Conservation (phyloP, 2,329 filamentous ascomycete genomes). For the Akanthomyces uredinophilus region DNA sequence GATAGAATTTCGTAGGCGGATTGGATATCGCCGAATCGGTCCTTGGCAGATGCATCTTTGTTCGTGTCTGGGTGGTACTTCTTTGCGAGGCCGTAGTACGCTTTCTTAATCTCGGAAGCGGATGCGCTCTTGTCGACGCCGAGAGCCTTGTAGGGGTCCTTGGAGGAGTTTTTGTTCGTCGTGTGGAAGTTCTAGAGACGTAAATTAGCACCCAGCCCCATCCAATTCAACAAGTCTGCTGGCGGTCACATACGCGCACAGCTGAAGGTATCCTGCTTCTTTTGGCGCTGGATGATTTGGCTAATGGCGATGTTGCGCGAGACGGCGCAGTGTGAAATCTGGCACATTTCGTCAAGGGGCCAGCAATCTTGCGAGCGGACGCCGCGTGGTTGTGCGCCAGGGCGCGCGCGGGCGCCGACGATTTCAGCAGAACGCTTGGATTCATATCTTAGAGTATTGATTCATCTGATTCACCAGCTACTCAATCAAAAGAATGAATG, state of each 20-base stretch:
- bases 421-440: constrained; percentile 42
- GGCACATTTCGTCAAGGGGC: constrained; percentile 35
- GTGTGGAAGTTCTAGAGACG: constrained; percentile 53
- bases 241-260: constrained; percentile 25
- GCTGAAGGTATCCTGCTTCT: constrained; percentile 18
- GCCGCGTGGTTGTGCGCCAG: constrained; percentile 39
- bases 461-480: constrained; percentile 23
- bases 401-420: constrained; percentile 40
- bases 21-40: constrained; percentile 90
- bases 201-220: constrained; percentile 7
- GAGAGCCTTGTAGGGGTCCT: constrained; percentile 83
- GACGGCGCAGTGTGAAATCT: constrained; percentile 28
- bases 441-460: constrained; percentile 38
- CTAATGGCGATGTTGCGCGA: constrained; percentile 17
- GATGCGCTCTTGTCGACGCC: constrained; percentile 81
- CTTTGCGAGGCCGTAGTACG: constrained; percentile 95
- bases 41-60: constrained; percentile 89
- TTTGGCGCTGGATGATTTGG: constrained; percentile 20
- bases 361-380: constrained; percentile 35
- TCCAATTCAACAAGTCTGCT: not conserved
- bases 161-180: constrained; percentile 48
- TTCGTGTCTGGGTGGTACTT: constrained; percentile 98
- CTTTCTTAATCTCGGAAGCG: constrained; percentile 89
- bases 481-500: not conserved
- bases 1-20: constrained; percentile 90